These are phyloP conservation scores for Talaromyces ruber DNA, from an alignment of 495 filamentous ascomycete genomes.

Conservation along the genomic window DNA sequence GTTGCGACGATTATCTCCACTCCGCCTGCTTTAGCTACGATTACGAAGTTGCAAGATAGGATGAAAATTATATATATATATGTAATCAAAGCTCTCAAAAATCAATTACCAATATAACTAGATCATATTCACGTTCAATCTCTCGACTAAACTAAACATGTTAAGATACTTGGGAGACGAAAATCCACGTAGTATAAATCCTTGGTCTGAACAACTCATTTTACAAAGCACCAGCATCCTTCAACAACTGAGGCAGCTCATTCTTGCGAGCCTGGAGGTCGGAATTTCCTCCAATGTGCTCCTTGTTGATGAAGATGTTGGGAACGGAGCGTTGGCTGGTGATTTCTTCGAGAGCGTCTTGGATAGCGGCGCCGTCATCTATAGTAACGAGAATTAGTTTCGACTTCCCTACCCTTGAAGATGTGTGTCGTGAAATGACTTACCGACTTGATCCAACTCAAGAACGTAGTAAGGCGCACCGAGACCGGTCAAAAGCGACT, in stretches of 20 bases:
- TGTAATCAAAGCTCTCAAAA: not conserved
- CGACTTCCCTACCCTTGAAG: not conserved
- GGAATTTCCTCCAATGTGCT: constrained; percentile 96
- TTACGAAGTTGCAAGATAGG: constrained; percentile 1
- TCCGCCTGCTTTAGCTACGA: constrained; percentile 9
- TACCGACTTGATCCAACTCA: constrained; percentile 80
- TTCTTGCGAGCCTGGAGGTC: constrained; percentile 66
- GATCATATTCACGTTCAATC: not conserved
- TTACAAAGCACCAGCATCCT: constrained; percentile 58
- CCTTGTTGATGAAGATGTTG: constrained; percentile 83
- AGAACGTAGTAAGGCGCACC: constrained; percentile 66
- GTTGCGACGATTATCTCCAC: not conserved
- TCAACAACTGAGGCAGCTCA: constrained; percentile 50
- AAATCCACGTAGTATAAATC: not conserved
- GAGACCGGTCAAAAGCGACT: constrained; percentile 57
- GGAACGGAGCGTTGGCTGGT: constrained; percentile 81
- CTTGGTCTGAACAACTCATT: not conserved
- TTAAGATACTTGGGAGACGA: not conserved
- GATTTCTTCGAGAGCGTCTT: constrained; percentile 73
- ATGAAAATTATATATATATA: not conserved
- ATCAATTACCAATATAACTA: not conserved
- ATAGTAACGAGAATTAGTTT: not conserved
- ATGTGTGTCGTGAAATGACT: constrained; percentile 17
- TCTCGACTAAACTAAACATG: not conserved
- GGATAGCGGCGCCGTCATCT: constrained; percentile 77